Evolutionary conservation across 1,284 basidiomycete genomes (phyloP), one percentile per base, ranked within the genome.

Genomic region (Ganoderma lingzhi): DNA sequence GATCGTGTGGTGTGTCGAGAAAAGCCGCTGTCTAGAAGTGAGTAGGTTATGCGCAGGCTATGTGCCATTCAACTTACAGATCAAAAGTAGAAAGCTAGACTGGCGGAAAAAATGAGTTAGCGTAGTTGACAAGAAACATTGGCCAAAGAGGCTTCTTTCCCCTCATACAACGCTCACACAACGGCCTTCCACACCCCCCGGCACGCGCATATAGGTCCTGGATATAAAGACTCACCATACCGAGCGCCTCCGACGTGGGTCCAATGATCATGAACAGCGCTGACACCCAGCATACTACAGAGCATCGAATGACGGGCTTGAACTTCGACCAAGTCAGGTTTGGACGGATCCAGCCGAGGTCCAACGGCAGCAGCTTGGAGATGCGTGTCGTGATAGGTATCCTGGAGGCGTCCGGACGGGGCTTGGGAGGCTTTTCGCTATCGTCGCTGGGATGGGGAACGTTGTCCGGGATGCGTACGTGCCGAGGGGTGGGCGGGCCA

Each of bases 31-130:
- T 4, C 42, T 3, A 6, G 0, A 9, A 63, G 5, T 59, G 55
- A 56, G 37, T 17, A 17, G 53, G 17, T 56, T 48, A 30, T 67
- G 64, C 63, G n/a, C 17, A 37, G 15, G 2, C 3, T n/a, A 10
- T 63, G 15, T n/a, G 35, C 44, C 8, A 35, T 12, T 5, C 5
- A 5, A 63, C 81, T 65, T 66, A 89, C 90, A 87, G 6, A 94
- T 85, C 6, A 93, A 80, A 56, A 93, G 86, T 5, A 93, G 76
- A 76, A 93, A 93, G 64, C 86, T 85, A 3, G 90, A 90, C 88
- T 90, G 71, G 10, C 37, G 75, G 35, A 35, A 67, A 35, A 60
- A 17, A 35, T 23, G 23, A 17, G 30, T 56, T 32, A 56, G 53
- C 53, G 32, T 15, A 1, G 35, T 35, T 41, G 39, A 41, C 39